Base-by-base conservation (phyloP, 805 yeast species). In the Vanderwaltozyma yarrowii region DNA sequence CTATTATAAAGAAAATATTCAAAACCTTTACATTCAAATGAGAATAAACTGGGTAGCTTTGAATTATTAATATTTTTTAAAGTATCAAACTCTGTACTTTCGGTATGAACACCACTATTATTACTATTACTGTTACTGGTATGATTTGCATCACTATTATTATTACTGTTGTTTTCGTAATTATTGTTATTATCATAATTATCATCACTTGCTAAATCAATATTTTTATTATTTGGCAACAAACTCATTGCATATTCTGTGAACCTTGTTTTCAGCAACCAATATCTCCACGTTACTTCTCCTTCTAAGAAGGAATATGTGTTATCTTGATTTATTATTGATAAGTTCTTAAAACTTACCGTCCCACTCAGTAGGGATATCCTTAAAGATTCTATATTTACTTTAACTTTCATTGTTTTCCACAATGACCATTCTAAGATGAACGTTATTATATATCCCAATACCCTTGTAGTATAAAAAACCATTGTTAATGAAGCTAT, bases 251-350 rank as follows among this genome's bases (percentile, higher is more conserved):
- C 42, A 33, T 30, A 51, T 24, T 38, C 50, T 28, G 52, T 53
- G 45, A 42, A 43, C 46, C 72, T 61, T 14, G 69, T 56, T 5
- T 60, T 54, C 4, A 65, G 61, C 36, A 85, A 64, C 97, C 97
- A 92, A 57, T 86, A 89, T 43, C 94, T 61, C 97, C 97, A 92
- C 0, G 94, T 83, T 20, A 89, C 53, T 48, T 76, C 74, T 1
- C 89, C 81, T 43, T 79, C 78, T 20, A 83, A 69, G 1, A 83
- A 67, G 9, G 85, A 73, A 1, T 85, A 52, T 2, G 94, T 76
- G 43, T 76, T 76, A 60, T 88, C 80, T 35, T 75, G 67, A n/a
- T 86, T 81, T 5, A 83, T 73, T 11, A 84, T 66, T 3, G 82
- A 73, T 15, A 88, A 54, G 56, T 87, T 85, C 46, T 80, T 81